Base-by-base conservation (phyloP, 108 stramenopile genomes). In the Nannochloropsis salina region DNA sequence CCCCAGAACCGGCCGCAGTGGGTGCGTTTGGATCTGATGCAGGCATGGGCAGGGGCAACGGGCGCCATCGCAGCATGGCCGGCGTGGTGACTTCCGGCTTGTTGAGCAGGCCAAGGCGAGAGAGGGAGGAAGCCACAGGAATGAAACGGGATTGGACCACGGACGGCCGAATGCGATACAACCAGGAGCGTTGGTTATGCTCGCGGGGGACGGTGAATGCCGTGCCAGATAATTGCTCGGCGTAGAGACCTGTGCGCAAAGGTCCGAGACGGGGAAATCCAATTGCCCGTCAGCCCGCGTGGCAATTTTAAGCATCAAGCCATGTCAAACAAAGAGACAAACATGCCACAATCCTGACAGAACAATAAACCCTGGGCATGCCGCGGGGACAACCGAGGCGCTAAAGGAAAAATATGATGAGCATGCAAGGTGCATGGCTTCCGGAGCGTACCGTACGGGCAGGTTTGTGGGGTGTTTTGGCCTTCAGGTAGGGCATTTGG, bases 211-310 rank as follows among this genome's bases (percentile, higher is more conserved):
- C 90, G 10, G 96, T 97, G 92, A 97, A 97, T 41, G 95, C 95
- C 47, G 95, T 96, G 42, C 97, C 97, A 2, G 94, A 94, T 40
- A 97, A 82, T 86, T 97, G 95, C 90, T 97, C 97, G 8, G 97
- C 90, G 89, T 95, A 96, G 81, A 96, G 90, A 20, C 93, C 91
- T 82, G 31, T 31, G 31, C 86, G 90, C 9, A 94, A 94, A 43
- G 93, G 93, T n/a, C 89, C 43, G 79, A 8, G 45, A 83, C 20
- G 42, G n/a, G 42, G n/a, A 82, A n/a, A 12, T 15, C 82, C 11
- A 10, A 82, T 15, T 15, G 42, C 15, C 40, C 42, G 20, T 11
- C 10, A 82, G 12, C 11, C 15, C 20, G 40, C 11, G 11, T 10
- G 42, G 15, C n/a, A n/a, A n/a, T n/a, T n/a, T n/a, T n/a, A n/a